Evolutionary conservation across 78 protist genomes (phyloP).

Genomic region (Dictyostelium citrinum): DNA sequence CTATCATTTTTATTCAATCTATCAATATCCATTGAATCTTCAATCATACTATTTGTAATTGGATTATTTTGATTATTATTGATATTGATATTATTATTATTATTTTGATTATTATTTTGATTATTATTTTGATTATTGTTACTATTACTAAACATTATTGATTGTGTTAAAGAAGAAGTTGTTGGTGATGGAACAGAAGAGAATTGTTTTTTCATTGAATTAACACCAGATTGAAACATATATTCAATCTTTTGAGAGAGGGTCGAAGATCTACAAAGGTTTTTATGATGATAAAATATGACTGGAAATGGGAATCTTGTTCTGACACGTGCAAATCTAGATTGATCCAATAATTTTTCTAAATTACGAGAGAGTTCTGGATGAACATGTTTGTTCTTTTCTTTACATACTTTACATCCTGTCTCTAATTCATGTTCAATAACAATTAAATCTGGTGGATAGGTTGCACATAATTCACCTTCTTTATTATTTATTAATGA

Average conservation of each 20-base stretch:
- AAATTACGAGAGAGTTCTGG: constrained; percentile 2
- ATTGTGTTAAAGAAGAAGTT: not conserved
- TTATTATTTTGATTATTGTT: not conserved
- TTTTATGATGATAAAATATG: constrained; percentile 51
- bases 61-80: not conserved
- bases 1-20: not conserved
- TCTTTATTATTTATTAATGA: constrained; percentile 58
- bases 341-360: constrained; percentile 25
- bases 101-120: not conserved
- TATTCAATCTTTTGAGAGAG: constrained; percentile 68
- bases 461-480: constrained; percentile 72
- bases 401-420: constrained; percentile 6
- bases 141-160: not conserved
- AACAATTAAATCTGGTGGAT: constrained; percentile 64
- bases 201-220: constrained; percentile 65
- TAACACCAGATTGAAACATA: constrained; percentile 78
- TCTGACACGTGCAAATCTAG: constrained; percentile 71
- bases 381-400: not conserved
- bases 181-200: not conserved
- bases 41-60: not conserved
- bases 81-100: not conserved
- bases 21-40: not conserved
- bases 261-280: constrained; percentile 73
- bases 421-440: constrained; percentile 14
- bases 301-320: constrained; percentile 74